Percentiles rank a stretch among this genome's conserved stretches.
phyloP scores from a whole-genome alignment of 495 filamentous ascomycete species.

The Hamigera avellanea region DNA sequence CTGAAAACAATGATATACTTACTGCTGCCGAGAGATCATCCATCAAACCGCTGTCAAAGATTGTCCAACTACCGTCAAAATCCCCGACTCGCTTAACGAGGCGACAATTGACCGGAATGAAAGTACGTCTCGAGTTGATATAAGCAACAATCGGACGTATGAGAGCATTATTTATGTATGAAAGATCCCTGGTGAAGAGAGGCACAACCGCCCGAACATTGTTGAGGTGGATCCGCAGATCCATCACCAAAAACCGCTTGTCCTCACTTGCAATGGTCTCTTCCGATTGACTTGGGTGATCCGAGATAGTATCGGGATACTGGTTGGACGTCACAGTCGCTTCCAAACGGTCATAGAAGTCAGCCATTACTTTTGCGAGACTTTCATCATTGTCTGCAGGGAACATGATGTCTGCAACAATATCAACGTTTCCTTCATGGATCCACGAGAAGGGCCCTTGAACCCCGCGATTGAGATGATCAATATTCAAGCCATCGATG shows the following conservation, averaged over 20 bases:
- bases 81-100: slow-evolving; percentile 78
- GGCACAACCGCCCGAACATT: slow-evolving; percentile 86
- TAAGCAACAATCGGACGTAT: slow-evolving; percentile 97
- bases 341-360: slow-evolving; percentile 90
- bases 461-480: slow-evolving; percentile 89
- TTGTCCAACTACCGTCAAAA: slow-evolving; percentile 93
- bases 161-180: slow-evolving; percentile 91
- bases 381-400: slow-evolving; percentile 77
- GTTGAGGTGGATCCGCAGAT: slow-evolving; percentile 81
- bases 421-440: slow-evolving; percentile 89
- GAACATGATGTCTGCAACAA: slow-evolving; percentile 90
- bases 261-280: slow-evolving; percentile 26
- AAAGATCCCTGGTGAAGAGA: slow-evolving; percentile 79
- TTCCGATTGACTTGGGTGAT: slow-evolving; percentile 2
- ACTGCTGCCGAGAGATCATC: slow-evolving; percentile 87
- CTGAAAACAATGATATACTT: slow-evolving; percentile 9
- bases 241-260: slow-evolving; percentile 73
- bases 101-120: slow-evolving; percentile 89
- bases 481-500: slow-evolving; percentile 88
- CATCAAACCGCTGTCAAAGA: slow-evolving; percentile 90
- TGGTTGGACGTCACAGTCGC: slow-evolving; percentile 74
- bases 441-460: slow-evolving; percentile 97
- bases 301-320: slow-evolving; percentile 17
- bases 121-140: slow-evolving; percentile 85
- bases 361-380: slow-evolving; percentile 81